Conservation (phyloP, 2,329 filamentous ascomycete genomes). For the Lasiodiplodia hormozganensis region DNA sequence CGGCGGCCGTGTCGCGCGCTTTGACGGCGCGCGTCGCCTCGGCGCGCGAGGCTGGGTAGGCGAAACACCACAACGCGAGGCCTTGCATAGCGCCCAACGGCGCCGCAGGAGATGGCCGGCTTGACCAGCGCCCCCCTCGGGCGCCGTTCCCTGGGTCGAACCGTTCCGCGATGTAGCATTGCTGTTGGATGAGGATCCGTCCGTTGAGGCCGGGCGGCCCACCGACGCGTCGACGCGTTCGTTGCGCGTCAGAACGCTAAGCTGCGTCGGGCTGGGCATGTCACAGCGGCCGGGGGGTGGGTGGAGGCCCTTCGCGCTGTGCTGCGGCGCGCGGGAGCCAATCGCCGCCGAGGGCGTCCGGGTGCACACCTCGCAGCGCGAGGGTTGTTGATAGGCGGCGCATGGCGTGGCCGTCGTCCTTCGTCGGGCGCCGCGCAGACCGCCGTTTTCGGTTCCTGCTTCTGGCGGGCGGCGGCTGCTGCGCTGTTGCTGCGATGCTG, state of each 20-base stretch:
- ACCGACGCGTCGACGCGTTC: slow-evolving; percentile 6
- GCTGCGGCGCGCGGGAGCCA: background rate
- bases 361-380: background rate
- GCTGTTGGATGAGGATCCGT: background rate
- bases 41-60: slow-evolving; percentile 5
- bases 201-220: background rate
- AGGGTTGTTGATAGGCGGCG: slow-evolving; percentile 1
- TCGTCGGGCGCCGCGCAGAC: slow-evolving; percentile 11
- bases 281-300: background rate
- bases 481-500: background rate
- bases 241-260: slow-evolving; percentile 6
- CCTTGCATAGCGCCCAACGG: slow-evolving; percentile 12
- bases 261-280: background rate
- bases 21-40: background rate
- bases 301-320: background rate
- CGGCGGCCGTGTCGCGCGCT: slow-evolving; percentile 7
- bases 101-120: too few species aligned
- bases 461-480: slow-evolving; percentile 9
- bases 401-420: slow-evolving; percentile 1
- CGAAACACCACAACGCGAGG: slow-evolving; percentile 8
- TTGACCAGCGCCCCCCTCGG: background rate
- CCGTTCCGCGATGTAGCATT: background rate
- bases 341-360: background rate
- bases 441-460: slow-evolving; percentile 22
- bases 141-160: background rate